phyloP scores from a whole-genome alignment of 805 yeast species.

The Yamadazyma nakazawae region DNA sequence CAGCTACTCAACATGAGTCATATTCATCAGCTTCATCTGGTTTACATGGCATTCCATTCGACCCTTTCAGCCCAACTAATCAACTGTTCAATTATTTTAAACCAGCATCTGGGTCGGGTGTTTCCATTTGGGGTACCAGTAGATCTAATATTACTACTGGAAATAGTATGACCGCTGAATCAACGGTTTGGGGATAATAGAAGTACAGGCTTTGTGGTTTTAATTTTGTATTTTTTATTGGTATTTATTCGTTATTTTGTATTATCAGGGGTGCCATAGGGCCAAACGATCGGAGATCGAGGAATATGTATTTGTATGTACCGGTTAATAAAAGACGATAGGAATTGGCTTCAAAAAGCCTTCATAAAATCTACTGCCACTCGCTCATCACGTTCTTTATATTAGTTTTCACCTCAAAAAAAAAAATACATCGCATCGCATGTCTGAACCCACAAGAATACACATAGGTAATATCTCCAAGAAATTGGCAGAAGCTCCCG shows the following conservation, averaged over 20 bases:
- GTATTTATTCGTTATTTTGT: conserved; percentile 5
- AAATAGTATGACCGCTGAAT: conserved; percentile 1
- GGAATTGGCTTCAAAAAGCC: neutral
- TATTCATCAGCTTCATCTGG: neutral
- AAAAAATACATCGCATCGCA: conserved; percentile 5
- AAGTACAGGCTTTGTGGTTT: neutral
- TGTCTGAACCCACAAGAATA: conserved; percentile 28
- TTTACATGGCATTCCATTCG: neutral
- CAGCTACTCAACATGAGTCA: neutral
- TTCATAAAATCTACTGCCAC: too few species aligned
- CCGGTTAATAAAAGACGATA: conserved; percentile 3
- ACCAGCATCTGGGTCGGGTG: neutral
- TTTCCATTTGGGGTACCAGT: conserved; percentile 7
- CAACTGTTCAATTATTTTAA: conserved; percentile 1
- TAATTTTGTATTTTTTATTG: neutral
- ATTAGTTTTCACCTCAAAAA: neutral
- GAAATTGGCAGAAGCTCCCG: conserved; percentile 42
- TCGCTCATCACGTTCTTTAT: neutral
- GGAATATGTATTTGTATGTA: conserved; percentile 2
- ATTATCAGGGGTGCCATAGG: neutral
- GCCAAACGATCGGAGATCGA: conserved; percentile 1
- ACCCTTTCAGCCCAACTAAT: conserved; percentile 2
- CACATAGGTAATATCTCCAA: conserved; percentile 70
- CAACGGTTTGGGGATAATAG: conserved; percentile 9
- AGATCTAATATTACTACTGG: neutral